Conservation (phyloP, 331 rosid genomes). For the Dryas integrifolia region DNA sequence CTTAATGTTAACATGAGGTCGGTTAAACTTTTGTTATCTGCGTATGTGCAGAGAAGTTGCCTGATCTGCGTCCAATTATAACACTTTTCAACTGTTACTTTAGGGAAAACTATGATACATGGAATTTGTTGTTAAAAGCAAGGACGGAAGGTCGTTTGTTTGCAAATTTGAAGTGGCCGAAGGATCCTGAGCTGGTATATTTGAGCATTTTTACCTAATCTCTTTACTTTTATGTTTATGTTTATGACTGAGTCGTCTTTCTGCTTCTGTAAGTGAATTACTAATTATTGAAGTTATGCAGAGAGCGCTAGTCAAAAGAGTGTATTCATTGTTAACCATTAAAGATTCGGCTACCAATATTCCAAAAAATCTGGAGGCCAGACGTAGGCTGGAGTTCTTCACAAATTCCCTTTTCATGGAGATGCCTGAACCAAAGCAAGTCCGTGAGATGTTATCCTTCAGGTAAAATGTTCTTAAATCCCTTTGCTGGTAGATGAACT, state of each 20-base stretch:
- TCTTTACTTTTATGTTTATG: not conserved
- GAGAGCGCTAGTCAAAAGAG: conserved; percentile 75
- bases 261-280: conserved; percentile 22
- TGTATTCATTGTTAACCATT: conserved; percentile 76
- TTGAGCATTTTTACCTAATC: conserved; percentile 6
- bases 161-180: conserved; percentile 82
- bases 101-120: conserved; percentile 72
- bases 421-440: conserved; percentile 77
- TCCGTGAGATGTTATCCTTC: conserved; percentile 79
- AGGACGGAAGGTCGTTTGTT: conserved; percentile 76
- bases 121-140: conserved; percentile 64
- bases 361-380: conserved; percentile 91
- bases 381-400: conserved; percentile 78
- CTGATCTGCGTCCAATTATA: conserved; percentile 13
- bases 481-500: conserved; percentile 10
- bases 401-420: conserved; percentile 92
- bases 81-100: conserved; percentile 5
- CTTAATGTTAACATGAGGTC: conserved; percentile 71
- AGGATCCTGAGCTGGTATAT: conserved; percentile 63
- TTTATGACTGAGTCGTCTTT: not conserved
- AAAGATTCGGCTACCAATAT: conserved; percentile 87
- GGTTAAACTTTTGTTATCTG: conserved; percentile 17
- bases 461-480: conserved; percentile 40
- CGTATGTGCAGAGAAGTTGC: not conserved
- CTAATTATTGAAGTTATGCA: conserved; percentile 33